These are phyloP conservation scores for Cryphonectria parasitica DNA, from an alignment of 2,329 filamentous ascomycete species.

Conservation along the genomic window DNA sequence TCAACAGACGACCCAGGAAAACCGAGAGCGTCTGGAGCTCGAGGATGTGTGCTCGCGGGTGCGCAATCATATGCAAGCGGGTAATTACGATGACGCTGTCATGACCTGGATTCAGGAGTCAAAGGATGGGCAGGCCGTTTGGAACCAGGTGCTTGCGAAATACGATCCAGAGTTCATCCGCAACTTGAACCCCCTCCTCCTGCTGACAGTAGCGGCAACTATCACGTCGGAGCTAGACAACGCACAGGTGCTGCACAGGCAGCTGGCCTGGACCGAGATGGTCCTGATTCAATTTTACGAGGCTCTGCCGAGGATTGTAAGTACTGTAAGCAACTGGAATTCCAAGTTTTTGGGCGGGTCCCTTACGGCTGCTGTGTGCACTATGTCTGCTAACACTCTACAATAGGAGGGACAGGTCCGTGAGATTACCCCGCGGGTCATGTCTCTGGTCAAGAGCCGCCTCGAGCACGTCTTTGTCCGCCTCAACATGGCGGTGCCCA, in stretches of 20 bases:
- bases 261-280: constrained; percentile 64
- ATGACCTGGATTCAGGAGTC: constrained; percentile 69
- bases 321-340: constrained; percentile 36
- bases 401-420: constrained; percentile 57
- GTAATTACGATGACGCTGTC: constrained; percentile 65
- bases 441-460: constrained; percentile 55
- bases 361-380: neutral
- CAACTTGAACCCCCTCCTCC: constrained; percentile 62
- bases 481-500: constrained; percentile 51
- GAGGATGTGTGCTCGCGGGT: constrained; percentile 61
- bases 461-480: constrained; percentile 57
- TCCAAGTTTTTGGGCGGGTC: neutral
- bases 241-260: constrained; percentile 53
- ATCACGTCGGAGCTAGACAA: constrained; percentile 63
- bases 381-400: neutral
- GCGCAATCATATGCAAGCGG: constrained; percentile 63
- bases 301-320: constrained; percentile 54
- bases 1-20: constrained; percentile 47
- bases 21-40: constrained; percentile 57
- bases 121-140: constrained; percentile 60
- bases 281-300: constrained; percentile 59
- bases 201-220: constrained; percentile 67
- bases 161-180: constrained; percentile 57
- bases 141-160: constrained; percentile 57
- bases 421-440: constrained; percentile 61